Conservation (phyloP, 2,329 filamentous ascomycete species). For the Calonectria henricotiae region DNA sequence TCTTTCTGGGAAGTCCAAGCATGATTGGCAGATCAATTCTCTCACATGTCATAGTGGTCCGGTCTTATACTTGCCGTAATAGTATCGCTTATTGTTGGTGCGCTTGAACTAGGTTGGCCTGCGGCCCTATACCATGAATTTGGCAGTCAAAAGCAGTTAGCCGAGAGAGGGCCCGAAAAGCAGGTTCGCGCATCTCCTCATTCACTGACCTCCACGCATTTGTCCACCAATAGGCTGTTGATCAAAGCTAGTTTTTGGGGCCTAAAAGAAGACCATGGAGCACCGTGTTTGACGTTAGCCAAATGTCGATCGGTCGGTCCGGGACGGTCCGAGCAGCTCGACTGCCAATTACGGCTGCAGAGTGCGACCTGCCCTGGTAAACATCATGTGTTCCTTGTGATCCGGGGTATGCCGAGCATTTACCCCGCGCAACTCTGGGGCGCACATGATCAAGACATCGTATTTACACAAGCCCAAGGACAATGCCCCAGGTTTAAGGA, state of each 20-base stretch:
- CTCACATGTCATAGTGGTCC: neutral
- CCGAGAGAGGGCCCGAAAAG: neutral
- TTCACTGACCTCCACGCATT: neutral
- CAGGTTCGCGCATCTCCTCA: neutral
- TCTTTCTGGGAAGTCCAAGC: no score
- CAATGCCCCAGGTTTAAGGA: neutral
- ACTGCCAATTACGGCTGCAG: neutral
- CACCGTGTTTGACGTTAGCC: neutral
- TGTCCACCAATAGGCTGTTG: slow-evolving; percentile 14
- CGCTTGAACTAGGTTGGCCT: slow-evolving; percentile 1
- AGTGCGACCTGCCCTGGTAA: slow-evolving; percentile 11
- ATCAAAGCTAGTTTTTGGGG: neutral
- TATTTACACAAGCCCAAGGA: neutral
- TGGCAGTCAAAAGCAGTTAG: neutral
- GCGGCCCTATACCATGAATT: neutral
- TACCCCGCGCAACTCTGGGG: slow-evolving; percentile 20
- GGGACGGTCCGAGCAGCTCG: slow-evolving; percentile 23
- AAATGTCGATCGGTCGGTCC: slow-evolving; percentile 22
- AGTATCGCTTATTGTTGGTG: slow-evolving; percentile 1
- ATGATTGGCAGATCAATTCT: neutral
- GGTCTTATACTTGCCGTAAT: neutral
- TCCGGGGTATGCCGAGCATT: slow-evolving; percentile 21
- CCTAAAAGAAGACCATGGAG: slow-evolving; percentile 1
- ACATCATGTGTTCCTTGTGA: slow-evolving; percentile 18
- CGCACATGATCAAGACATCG: slow-evolving; percentile 15